Evolutionary conservation across 2,329 filamentous ascomycete species (phyloP).

Genomic region (Tolypocladium cylindrosporum): DNA sequence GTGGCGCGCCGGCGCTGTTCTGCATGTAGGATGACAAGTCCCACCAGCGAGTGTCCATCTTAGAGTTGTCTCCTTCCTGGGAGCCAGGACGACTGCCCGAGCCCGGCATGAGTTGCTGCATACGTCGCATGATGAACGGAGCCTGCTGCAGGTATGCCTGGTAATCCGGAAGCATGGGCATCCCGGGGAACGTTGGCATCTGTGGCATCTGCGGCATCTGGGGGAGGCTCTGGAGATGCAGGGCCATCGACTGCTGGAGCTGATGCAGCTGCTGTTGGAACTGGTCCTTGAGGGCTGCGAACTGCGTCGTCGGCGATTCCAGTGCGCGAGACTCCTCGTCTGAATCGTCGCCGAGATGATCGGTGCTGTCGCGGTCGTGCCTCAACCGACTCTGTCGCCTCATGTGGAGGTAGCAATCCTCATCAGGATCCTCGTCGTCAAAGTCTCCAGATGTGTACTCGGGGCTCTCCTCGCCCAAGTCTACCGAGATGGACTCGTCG

Average conservation of each 20-base stretch:
- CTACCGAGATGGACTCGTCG: conserved; percentile 27
- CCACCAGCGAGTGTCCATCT: conserved; percentile 54
- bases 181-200: conserved; percentile 41
- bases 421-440: conserved; percentile 29
- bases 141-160: conserved; percentile 52
- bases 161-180: conserved; percentile 59
- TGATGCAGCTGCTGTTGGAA: conserved; percentile 65
- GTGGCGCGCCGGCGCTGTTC: conserved; percentile 45
- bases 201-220: conserved; percentile 41
- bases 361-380: conserved; percentile 21
- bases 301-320: conserved; percentile 48
- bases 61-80: conserved; percentile 26
- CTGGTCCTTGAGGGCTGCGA: conserved; percentile 65
- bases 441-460: conserved; percentile 37
- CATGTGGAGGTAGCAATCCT: conserved; percentile 25
- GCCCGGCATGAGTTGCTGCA: conserved; percentile 64
- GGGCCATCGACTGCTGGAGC: conserved; percentile 60
- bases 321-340: conserved; percentile 20
- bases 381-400: conserved; percentile 18
- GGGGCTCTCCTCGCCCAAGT: conserved; percentile 30
- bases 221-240: conserved; percentile 52
- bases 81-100: conserved; percentile 39
- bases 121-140: conserved; percentile 61
- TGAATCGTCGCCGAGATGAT: conserved; percentile 28
- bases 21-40: conserved; percentile 49